Percentiles rank a stretch among this genome's conserved stretches.
Conservation (phyloP, 1,284 basidiomycete genomes). For the Amylostereum areolatum region DNA sequence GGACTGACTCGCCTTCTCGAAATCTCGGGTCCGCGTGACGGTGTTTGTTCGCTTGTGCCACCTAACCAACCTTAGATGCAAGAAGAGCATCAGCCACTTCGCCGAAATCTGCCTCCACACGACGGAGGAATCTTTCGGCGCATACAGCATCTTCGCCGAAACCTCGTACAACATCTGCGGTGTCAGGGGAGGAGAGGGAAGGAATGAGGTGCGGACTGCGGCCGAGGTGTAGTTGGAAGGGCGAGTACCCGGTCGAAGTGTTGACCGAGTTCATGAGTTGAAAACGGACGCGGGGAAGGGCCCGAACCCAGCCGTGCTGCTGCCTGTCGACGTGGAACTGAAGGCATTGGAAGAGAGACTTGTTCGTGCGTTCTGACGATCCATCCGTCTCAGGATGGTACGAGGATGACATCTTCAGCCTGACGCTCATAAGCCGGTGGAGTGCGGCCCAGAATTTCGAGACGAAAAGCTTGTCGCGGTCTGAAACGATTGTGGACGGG, state of each 20-base stretch:
- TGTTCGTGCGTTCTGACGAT: constrained; percentile 11
- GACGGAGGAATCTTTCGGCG: no score
- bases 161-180: neutral
- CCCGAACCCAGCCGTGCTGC: constrained; percentile 26
- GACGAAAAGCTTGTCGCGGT: constrained; percentile 36
- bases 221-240: constrained; percentile 20
- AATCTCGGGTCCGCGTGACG: constrained; percentile 1
- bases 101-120: constrained; percentile 2
- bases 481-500: constrained; percentile 31
- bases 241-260: constrained; percentile 20
- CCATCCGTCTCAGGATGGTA: constrained; percentile 17
- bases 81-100: constrained; percentile 14
- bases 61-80: constrained; percentile 11
- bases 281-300: constrained; percentile 27
- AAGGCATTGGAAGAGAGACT: constrained; percentile 11
- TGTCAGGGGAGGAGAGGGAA: constrained; percentile 3
- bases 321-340: constrained; percentile 16
- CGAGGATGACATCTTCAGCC: constrained; percentile 12
- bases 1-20: constrained; percentile 4
- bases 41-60: constrained; percentile 8
- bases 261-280: constrained; percentile 25
- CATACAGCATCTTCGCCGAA: neutral
- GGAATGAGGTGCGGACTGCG: constrained; percentile 13
- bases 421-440: constrained; percentile 11
- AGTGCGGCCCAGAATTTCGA: constrained; percentile 15